Percentiles rank a stretch among this genome's conserved stretches.
Evolutionary conservation across 2,329 filamentous ascomycete genomes (phyloP).

Genomic region (Aspergillus sp.): DNA sequence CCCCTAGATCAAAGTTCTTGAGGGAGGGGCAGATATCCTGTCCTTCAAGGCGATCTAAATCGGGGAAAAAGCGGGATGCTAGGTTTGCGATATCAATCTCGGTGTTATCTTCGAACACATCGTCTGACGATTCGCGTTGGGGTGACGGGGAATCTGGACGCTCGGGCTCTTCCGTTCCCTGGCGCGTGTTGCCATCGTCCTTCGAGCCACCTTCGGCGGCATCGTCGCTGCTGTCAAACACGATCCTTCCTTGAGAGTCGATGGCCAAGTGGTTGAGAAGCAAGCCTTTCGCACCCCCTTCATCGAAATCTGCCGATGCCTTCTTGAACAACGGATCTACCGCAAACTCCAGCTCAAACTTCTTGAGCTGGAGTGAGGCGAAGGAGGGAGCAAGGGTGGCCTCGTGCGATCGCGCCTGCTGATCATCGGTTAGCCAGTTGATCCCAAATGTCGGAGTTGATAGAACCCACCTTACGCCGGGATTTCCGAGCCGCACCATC

Average conservation of each 20-base stretch:
- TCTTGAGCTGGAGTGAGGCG: conserved; percentile 85
- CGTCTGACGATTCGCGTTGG: conserved; percentile 31
- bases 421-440: conserved; percentile 22
- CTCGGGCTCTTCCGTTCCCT: conserved; percentile 47
- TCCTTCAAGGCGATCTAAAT: conserved; percentile 71
- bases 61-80: conserved; percentile 79
- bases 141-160: conserved; percentile 32
- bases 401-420: conserved; percentile 72
- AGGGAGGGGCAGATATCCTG: conserved; percentile 94
- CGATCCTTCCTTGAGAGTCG: conserved; percentile 84
- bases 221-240: conserved; percentile 98
- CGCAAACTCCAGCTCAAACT: conserved; percentile 93
- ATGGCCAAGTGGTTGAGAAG: conserved; percentile 96
- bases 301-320: conserved; percentile 95
- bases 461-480: conserved; percentile 66
- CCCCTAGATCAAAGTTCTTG: conserved; percentile 88
- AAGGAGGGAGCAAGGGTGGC: conserved; percentile 91
- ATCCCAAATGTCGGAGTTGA: background rate
- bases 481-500: conserved; percentile 49
- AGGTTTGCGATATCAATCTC: conserved; percentile 78
- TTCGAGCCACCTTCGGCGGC: conserved; percentile 52
- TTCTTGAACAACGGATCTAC: conserved; percentile 99
- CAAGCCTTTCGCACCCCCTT: conserved; percentile 92
- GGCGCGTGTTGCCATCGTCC: conserved; percentile 29
- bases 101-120: conserved; percentile 51